Base-by-base conservation (phyloP, 2,329 filamentous ascomycete species). In the Scedosporium apiospermum region DNA sequence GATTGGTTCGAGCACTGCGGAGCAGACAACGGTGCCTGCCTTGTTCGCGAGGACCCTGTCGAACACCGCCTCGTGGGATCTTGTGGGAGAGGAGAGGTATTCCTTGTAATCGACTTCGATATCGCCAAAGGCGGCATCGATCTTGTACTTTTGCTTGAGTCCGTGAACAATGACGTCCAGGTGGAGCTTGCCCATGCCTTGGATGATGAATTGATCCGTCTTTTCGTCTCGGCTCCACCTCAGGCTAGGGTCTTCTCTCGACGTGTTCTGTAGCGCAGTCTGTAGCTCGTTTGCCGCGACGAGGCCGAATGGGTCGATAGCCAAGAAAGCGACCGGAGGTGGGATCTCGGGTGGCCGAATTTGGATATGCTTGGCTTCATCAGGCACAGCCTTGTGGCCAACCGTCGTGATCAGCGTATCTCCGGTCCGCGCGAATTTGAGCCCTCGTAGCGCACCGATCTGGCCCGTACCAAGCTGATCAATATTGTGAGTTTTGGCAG, bases 101-200 rank as follows among this genome's bases (percentile, higher is more conserved):
- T 99, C 95, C 62, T 96, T 88, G 75, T 98, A 99, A 67, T 96
- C 92, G 64, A 99, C 96, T 69, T 96, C 90, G 65, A 99, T 96
- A 61, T 87, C 88, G 12, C 93, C 93, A 79, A 96, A 96, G 77
- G 87, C 65, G 80, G 92, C 82, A 85, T 96, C 73, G 80, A 82
- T 91, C 72, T 95, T 96, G 76, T 97, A 88, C 70, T 96, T 91
- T 61, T 91, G 90, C 66, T 95, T 86, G 9, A 99, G 84, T 53
- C 93, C 85, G 73, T 98, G 91, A 59, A 91, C 81, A 0, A 93
- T 93, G 58, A 99, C 95, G 69, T 99, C 95, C 0, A 99, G 81
- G 74, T 99, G 95, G 30, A 99, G 82, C 69, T 96, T 91, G 6
- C 95, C 95, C 95, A 99, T 98, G 3, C 95, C 95, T 61, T 93